These are phyloP conservation scores for Botrytis tulipae DNA, from an alignment of 2,329 filamentous ascomycete species.

Conservation along the genomic window DNA sequence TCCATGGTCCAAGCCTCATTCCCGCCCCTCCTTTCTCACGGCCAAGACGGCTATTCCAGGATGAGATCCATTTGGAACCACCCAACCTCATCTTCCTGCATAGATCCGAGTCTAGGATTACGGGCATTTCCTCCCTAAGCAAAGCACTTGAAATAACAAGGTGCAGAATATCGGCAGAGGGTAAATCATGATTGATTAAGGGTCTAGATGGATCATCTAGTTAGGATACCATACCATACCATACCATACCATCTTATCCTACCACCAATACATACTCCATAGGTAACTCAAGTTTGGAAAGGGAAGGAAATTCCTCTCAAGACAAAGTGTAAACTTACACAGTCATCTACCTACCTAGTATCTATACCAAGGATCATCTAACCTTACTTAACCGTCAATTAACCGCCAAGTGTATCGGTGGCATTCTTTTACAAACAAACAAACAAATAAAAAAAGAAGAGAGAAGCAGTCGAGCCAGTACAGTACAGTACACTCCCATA, in stretches of 20 bases:
- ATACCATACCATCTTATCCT: not conserved
- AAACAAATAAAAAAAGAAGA: not conserved
- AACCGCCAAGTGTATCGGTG: not conserved
- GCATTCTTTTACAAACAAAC: not conserved
- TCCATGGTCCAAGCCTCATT: not conserved
- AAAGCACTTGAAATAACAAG: not conserved
- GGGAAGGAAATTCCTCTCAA: not conserved
- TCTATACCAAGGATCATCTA: not conserved
- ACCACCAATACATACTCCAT: too few species aligned
- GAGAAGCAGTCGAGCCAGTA: not conserved
- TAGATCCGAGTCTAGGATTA: constrained; percentile 8
- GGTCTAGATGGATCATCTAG: not conserved
- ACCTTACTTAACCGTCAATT: not conserved
- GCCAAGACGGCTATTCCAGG: not conserved
- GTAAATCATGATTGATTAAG: not conserved
- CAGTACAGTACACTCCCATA: not conserved
- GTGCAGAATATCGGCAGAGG: not conserved
- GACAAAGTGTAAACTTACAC: not conserved
- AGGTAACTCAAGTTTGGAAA: not conserved
- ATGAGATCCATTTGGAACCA: not conserved
- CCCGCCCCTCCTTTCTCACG: not conserved
- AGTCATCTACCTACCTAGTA: too few species aligned
- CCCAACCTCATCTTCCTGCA: not conserved
- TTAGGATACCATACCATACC: not conserved
- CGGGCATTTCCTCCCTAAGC: not conserved